phyloP scores from a whole-genome alignment of 495 filamentous ascomycete genomes.

The Aspergillus homomorphus region DNA sequence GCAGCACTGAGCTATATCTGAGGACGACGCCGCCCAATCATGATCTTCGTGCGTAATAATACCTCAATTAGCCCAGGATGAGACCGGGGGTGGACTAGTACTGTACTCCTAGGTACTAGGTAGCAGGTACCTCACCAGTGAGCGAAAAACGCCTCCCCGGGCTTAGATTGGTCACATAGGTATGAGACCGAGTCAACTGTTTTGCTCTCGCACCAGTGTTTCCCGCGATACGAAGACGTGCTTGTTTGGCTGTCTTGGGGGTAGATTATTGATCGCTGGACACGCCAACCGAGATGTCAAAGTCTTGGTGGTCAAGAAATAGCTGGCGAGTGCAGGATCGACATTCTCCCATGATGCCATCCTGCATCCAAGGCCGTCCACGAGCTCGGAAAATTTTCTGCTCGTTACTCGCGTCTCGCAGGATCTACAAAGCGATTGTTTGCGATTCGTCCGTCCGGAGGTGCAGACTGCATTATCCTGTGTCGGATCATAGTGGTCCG shows the following conservation, averaged over 20 bases:
- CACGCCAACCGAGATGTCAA: not conserved
- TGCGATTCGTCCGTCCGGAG: not conserved
- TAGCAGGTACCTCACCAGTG: not conserved
- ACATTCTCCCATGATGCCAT: conserved; percentile 7
- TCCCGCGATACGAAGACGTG: not conserved
- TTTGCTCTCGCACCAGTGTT: not conserved
- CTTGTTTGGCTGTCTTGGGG: not conserved
- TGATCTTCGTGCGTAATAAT: not conserved
- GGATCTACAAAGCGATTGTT: conserved; percentile 19
- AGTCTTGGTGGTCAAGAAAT: not conserved
- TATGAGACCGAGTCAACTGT: not conserved
- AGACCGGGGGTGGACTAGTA: not conserved
- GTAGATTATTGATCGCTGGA: not conserved
- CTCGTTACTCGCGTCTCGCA: conserved; percentile 4
- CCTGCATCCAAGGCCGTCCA: conserved; percentile 1
- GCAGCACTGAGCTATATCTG: not conserved
- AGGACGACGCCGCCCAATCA: not conserved
- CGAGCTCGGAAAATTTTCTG: conserved; percentile 14
- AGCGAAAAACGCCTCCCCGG: not conserved
- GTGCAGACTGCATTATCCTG: not conserved
- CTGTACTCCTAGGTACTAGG: not conserved
- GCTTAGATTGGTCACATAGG: not conserved
- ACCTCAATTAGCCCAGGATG: not conserved
- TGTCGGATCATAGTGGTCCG: conserved; percentile 8
- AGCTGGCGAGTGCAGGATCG: not conserved